Conservation (phyloP, 495 filamentous ascomycete genomes). For the Aspergillus incahuasiensis region DNA sequence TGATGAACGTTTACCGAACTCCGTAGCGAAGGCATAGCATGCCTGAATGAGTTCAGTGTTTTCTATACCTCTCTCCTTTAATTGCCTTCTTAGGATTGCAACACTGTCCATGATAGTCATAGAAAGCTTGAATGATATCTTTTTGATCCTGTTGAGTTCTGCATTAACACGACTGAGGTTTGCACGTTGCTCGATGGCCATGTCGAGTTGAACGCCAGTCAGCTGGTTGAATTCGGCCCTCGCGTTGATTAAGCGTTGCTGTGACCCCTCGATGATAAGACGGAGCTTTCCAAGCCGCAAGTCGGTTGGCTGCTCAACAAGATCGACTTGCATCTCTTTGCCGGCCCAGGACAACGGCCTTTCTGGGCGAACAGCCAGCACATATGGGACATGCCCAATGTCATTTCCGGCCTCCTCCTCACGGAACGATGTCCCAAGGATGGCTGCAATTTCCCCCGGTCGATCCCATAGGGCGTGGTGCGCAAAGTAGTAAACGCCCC, state of each 20-base stretch:
- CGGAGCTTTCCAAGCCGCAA: constrained; percentile 82
- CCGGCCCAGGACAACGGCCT: constrained; percentile 76
- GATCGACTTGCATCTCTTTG: constrained; percentile 61
- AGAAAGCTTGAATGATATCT: constrained; percentile 92
- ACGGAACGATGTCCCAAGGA: constrained; percentile 84
- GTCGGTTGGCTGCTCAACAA: constrained; percentile 76
- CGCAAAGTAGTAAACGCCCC: constrained; percentile 78
- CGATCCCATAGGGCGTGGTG: constrained; percentile 71
- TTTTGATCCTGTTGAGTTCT: constrained; percentile 91
- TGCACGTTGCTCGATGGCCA: constrained; percentile 86
- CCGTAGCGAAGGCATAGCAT: constrained; percentile 97
- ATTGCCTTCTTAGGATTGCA: constrained; percentile 78
- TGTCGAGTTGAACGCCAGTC: constrained; percentile 75
- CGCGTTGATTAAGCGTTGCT: constrained; percentile 71
- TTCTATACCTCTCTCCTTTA: constrained; percentile 65
- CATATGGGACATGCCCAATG: constrained; percentile 63
- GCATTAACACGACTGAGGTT: constrained; percentile 89
- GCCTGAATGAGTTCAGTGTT: constrained; percentile 96
- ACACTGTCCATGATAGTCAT: constrained; percentile 99
- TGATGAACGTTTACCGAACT: constrained; percentile 92
- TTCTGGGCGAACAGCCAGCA: constrained; percentile 81
- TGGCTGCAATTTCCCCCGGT: constrained; percentile 72
- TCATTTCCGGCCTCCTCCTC: constrained; percentile 69
- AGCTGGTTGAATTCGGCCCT: constrained; percentile 68
- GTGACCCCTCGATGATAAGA: constrained; percentile 84